Evolutionary conservation across 306 rosid genomes (phyloP), one percentile per base, ranked within the genome.

Genomic region (Dryas alaskensis): DNA sequence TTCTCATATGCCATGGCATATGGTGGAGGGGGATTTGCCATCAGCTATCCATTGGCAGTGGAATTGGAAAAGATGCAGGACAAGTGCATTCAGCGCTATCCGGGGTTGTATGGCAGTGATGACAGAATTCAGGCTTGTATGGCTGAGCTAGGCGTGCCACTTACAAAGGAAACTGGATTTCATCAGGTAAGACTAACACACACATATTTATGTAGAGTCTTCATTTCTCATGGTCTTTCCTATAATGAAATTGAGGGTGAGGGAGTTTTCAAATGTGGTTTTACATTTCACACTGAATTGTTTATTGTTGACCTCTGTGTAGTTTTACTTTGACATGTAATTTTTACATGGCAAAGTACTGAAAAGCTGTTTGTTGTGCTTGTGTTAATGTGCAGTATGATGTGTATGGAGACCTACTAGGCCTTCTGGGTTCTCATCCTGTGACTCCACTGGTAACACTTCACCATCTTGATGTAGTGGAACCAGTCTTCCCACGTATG

Each of bases 21-120:
- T 59, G 97, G 99, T 2, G 96, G 99, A 0, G 99, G 97, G 10
- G 99, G 99, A 64, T 94, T 94, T 27, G 99, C 99, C 0, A 87
- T 94, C 50, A 94, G 99, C 52, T 91, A 89, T 60, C 97, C 99
- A 1, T 76, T 94, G 85, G 99, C 97, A 0, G 49, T 46, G 64
- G 96, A 92, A 70, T 22, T 94, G 22, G 89, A 87, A 47, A 94
- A 84, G 84, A 90, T 92, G 87, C 99, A 94, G 50, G 99, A 94
- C 65, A 84, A 79, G 22, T 92, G 99, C 73, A 89, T 89, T 81
- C 92, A 89, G 12, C 57, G 97, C 9, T 94, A 92, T 52, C 97
- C 97, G 0, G 89, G 78, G 27, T 74, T 94, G 72, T 94, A 94
- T 66, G 99, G 99, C 3, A 94, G 99, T 25, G 97, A 89, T 83